Evolutionary conservation across 768 basidiomycete genomes (phyloP), one percentile per base, ranked within the genome.

Genomic region (Kwoniella europaea): DNA sequence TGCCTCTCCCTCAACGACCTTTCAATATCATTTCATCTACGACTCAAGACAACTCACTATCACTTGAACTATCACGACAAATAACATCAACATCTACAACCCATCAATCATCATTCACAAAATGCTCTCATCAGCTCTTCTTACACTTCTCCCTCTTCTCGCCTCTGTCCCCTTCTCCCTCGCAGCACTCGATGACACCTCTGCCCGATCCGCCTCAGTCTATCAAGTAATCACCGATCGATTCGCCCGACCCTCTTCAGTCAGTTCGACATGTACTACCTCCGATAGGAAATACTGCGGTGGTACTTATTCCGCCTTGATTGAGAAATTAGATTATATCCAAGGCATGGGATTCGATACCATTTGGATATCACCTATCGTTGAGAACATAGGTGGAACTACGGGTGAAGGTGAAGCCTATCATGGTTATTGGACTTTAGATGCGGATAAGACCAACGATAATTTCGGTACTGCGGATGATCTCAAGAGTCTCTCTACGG

Each of bases 151-250:
- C 20, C 62, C 63, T 54, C 63, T 72, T 50, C 74, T 76, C 44
- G 43, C 54, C 41, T 46, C 66, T 22, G 52, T 74, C 54, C 54
- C 74, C 22, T 16, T 67, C 50, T 29, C 65, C 5, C 65, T 71
- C 35, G 72, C 79, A 4, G 72, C 79, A 4, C 78, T 84, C 59
- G 86, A 83, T 12, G 84, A 84, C 65, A 88, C 89, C 20, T 90
- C 90, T 3, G 89, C 89, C 91, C 86, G 90, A 73, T 86, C 88
- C 52, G 89, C 90, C 58, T 91, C 91, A 22, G 91, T 92, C 72
- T 93, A 93, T 84, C 92, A 93, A 90, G 78, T 91, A 71, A 87
- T 92, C 67, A 89, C 88, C 2, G 91, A 92, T 82, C 90, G 92
- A 54, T 93, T 88, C 79, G 90, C 91, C 20, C 85, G 91, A 15